Base-by-base conservation (phyloP, 495 filamentous ascomycete genomes). In the Venustampulla echinocandica region DNA sequence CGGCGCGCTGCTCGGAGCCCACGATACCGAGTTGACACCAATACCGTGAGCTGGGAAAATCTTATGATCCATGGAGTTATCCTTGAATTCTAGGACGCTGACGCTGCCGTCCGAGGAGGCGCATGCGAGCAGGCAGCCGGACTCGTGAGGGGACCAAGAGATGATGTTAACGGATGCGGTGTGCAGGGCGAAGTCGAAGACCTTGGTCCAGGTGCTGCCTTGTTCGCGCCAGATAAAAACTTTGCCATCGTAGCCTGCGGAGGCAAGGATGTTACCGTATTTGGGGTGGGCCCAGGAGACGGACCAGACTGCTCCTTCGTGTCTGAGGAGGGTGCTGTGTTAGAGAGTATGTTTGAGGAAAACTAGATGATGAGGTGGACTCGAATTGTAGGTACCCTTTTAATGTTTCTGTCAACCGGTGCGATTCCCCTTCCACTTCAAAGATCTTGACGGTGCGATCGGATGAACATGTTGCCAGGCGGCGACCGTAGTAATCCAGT, bases 391-490 rank as follows among this genome's bases (percentile, higher is more conserved):
- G 71, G 48, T 79, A 94, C 90, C 90, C 90, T 67, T 92, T 94
- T 54, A 97, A 71, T 25, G 92, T 98, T 70, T 96, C 92, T 19
- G 84, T 81, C 42, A 97, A 69, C 39, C 86, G 76, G 66, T 99
- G 92, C 54, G 84, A 77, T 59, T 95, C 88, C 52, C 90, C 88
- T 64, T 97, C 92, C 41, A 97, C 84, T 69, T 97, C 92, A 59
- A 96, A 99, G 63, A 99, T 95, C 69, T 96, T 97, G 71, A 99
- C 93, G 39, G 90, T 97, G 63, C 88, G 87, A 67, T 99, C 92
- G 45, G 90, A 95, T 17, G 89, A 95, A 66, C 92, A 97, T 56
- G 92, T 99, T 50, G 92, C 92, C 58, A 99, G 80, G 55, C 90
- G 82, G 50, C 92, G 83, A 57, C 92, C 92, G 66, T 97, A 99